A percentile compares a stretch with the other conserved stretches of the same genome.
Evolutionary conservation across 495 filamentous ascomycete species (phyloP).

Genomic region (Rusavskia elegans): DNA sequence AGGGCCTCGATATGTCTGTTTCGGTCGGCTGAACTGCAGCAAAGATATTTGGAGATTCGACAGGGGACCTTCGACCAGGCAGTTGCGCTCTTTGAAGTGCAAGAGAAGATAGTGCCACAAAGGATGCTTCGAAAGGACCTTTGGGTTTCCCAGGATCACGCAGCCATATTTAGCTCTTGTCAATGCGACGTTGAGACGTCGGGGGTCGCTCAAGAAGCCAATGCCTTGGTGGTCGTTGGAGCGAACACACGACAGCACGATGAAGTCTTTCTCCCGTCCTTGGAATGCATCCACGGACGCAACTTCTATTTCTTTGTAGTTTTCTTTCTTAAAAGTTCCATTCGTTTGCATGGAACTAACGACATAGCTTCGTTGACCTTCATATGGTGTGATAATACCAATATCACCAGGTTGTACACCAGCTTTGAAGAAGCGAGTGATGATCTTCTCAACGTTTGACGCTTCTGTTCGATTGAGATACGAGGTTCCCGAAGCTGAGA

Average conservation of each 20-base stretch:
- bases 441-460: constrained; percentile 93
- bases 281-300: constrained; percentile 98
- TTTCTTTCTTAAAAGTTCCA: constrained; percentile 93
- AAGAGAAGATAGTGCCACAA: constrained; percentile 93
- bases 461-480: constrained; percentile 97
- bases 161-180: constrained; percentile 93
- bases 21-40: constrained; percentile 87
- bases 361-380: constrained; percentile 95
- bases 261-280: constrained; percentile 97
- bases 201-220: constrained; percentile 95
- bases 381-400: constrained; percentile 97
- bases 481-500: constrained; percentile 91
- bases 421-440: constrained; percentile 98
- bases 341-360: constrained; percentile 98
- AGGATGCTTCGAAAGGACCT: constrained; percentile 94
- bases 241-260: constrained; percentile 93
- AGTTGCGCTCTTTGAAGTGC: constrained; percentile 96
- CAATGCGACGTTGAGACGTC: constrained; percentile 96
- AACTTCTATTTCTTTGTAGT: constrained; percentile 97
- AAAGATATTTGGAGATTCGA: constrained; percentile 90
- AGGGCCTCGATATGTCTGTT: constrained; percentile 79
- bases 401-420: constrained; percentile 83
- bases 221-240: constrained; percentile 99
- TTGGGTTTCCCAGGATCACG: constrained; percentile 94
- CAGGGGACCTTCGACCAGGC: constrained; percentile 91